Evolutionary conservation across 345 rosid species (phyloP).

Genomic region (Dipteronia sinensis): DNA sequence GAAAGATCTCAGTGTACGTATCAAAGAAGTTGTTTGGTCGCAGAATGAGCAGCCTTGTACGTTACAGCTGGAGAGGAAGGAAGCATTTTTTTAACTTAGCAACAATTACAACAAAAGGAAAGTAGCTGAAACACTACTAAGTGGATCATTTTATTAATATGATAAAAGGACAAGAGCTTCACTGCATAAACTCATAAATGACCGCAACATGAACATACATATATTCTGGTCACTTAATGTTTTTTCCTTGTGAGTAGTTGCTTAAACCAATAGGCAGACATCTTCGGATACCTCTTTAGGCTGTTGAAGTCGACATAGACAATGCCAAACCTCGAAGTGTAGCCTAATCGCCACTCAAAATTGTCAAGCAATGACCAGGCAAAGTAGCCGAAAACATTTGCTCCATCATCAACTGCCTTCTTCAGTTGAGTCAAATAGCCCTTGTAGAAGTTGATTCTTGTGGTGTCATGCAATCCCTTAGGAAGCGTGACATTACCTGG

Average conservation of each 20-base stretch:
- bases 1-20: no score
- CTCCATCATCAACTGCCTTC: slow-evolving; percentile 85
- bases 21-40: no score
- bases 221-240: slow-evolving; percentile 15
- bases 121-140: not conserved
- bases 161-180: not conserved
- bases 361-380: slow-evolving; percentile 98
- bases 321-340: slow-evolving; percentile 94
- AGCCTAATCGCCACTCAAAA: slow-evolving; percentile 91
- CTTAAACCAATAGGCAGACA: slow-evolving; percentile 92
- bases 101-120: not conserved
- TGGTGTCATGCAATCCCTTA: slow-evolving; percentile 74
- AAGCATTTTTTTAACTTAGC: not conserved
- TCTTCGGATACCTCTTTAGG: slow-evolving; percentile 84
- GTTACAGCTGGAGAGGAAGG: not conserved
- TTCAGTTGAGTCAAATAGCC: slow-evolving; percentile 75
- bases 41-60: no score
- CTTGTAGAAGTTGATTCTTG: slow-evolving; percentile 72
- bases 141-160: not conserved
- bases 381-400: slow-evolving; percentile 80
- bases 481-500: slow-evolving; percentile 76
- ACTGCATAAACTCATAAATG: not conserved
- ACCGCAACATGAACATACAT: no score
- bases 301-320: slow-evolving; percentile 75
- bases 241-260: slow-evolving; percentile 51